A percentile compares a stretch with the other conserved stretches of the same genome.
Conservation (phyloP, 2,329 filamentous ascomycete genomes). For the Alternaria brassicicola region DNA sequence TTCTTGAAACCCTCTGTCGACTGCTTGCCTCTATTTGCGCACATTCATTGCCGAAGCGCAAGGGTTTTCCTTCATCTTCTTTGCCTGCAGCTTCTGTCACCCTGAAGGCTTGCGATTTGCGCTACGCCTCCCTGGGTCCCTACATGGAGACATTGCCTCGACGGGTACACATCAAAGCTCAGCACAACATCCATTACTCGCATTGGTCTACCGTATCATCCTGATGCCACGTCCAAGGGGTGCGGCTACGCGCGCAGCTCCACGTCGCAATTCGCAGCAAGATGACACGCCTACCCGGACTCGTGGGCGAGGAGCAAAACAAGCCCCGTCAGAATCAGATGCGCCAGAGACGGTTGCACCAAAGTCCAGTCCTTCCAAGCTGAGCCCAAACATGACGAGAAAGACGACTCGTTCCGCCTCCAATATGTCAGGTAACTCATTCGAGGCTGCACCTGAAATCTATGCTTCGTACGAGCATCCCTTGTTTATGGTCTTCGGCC, state of each 20-base stretch:
- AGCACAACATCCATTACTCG: slow-evolving; percentile 11
- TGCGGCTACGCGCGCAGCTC: slow-evolving; percentile 37
- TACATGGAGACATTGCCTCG: slow-evolving; percentile 33
- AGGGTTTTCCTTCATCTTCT: slow-evolving; percentile 32
- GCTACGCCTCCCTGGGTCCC: slow-evolving; percentile 42
- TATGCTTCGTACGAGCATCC: slow-evolving; percentile 42
- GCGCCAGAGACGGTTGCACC: slow-evolving; percentile 32
- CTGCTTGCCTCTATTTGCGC: slow-evolving; percentile 19
- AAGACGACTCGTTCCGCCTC: slow-evolving; percentile 47
- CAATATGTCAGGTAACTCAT: slow-evolving; percentile 43
- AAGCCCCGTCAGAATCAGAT: slow-evolving; percentile 38
- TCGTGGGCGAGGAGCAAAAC: slow-evolving; percentile 41
- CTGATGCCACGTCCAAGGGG: slow-evolving; percentile 37
- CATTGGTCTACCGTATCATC: neutral
- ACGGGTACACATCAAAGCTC: slow-evolving; percentile 20
- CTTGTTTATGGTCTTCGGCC: slow-evolving; percentile 43
- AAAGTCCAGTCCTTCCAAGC: slow-evolving; percentile 32
- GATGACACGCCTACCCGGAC: slow-evolving; percentile 44
- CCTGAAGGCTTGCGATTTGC: slow-evolving; percentile 42
- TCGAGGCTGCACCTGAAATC: slow-evolving; percentile 36
- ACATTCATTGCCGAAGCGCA: slow-evolving; percentile 20
- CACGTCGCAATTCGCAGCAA: slow-evolving; percentile 39
- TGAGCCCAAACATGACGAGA: slow-evolving; percentile 36
- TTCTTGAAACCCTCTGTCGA: slow-evolving; percentile 21
- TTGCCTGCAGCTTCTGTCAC: slow-evolving; percentile 32